Conservation (phyloP, 148 eudicot species). For the Salicornia ramosissima region DNA sequence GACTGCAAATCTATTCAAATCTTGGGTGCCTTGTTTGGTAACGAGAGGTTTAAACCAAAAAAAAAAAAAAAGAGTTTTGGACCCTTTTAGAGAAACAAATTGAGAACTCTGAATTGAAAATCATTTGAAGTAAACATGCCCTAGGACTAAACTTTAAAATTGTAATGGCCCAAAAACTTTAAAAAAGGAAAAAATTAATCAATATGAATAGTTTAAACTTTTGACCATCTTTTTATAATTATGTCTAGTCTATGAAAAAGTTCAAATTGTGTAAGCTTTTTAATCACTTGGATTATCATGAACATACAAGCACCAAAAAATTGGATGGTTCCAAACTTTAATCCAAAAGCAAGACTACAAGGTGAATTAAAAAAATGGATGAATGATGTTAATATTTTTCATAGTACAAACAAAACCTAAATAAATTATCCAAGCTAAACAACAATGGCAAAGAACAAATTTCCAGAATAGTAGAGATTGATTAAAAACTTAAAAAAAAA, state of each 20-base stretch:
- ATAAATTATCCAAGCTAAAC: neutral
- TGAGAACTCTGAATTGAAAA: too few species aligned
- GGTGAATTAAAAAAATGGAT: neutral
- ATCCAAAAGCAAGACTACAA: neutral
- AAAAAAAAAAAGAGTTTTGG: too few species aligned
- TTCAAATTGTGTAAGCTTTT: too few species aligned
- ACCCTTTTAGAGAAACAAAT: too few species aligned
- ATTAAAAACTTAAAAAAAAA: neutral
- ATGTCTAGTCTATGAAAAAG: too few species aligned
- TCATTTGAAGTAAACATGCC: too few species aligned
- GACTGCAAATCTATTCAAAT: neutral
- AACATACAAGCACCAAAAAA: neutral
- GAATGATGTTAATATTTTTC: neutral
- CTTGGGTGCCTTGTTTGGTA: too few species aligned
- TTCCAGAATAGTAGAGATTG: neutral
- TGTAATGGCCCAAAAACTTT: too few species aligned
- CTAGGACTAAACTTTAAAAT: too few species aligned
- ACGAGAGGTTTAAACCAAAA: too few species aligned
- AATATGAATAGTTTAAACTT: neutral
- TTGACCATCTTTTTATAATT: neutral
- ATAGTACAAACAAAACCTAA: neutral
- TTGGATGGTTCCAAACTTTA: too few species aligned
- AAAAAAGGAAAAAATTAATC: too few species aligned
- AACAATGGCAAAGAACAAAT: neutral
- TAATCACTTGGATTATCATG: neutral